Evolutionary conservation across 225 moss, liverwort and hornwort genomes (phyloP).

Genomic region (Pleurozium schreberi): DNA sequence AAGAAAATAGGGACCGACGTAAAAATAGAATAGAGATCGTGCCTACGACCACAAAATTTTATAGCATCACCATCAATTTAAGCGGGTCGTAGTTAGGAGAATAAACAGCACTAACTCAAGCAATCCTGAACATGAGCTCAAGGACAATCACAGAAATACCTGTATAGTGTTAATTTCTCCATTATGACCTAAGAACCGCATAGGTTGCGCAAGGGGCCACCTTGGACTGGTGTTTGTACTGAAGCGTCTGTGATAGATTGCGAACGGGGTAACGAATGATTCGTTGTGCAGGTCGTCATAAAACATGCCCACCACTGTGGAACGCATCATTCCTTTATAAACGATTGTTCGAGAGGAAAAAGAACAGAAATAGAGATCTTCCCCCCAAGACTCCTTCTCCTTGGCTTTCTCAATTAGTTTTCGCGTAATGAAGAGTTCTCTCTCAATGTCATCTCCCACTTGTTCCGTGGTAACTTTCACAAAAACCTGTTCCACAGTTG

Average conservation of each 20-base stretch:
- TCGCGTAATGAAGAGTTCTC: conserved; percentile 69
- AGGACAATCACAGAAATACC: conserved; percentile 19
- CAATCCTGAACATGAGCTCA: not conserved
- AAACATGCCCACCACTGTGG: conserved; percentile 59
- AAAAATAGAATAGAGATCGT: not conserved
- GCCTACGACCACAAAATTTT: not conserved
- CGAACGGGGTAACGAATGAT: conserved; percentile 63
- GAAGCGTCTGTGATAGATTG: conserved; percentile 83
- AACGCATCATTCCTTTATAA: conserved; percentile 90
- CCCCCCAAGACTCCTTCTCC: conserved; percentile 58
- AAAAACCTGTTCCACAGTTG: conserved; percentile 65
- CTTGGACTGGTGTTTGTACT: conserved; percentile 89
- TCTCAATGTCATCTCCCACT: conserved; percentile 66
- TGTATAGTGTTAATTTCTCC: conserved; percentile 93
- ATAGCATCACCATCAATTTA: not conserved
- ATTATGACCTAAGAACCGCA: conserved; percentile 92
- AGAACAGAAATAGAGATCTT: conserved; percentile 84
- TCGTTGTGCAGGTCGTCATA: conserved; percentile 61
- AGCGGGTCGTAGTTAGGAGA: not conserved
- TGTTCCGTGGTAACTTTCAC: conserved; percentile 63
- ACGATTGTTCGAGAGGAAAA: conserved; percentile 84
- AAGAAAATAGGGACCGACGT: not conserved
- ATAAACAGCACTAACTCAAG: not conserved
- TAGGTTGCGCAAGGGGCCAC: conserved; percentile 91
- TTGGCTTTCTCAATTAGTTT: conserved; percentile 67